phyloP scores from a whole-genome alignment of 192 early-diverging fungal genomes.

The Backusella tarrabulga region DNA sequence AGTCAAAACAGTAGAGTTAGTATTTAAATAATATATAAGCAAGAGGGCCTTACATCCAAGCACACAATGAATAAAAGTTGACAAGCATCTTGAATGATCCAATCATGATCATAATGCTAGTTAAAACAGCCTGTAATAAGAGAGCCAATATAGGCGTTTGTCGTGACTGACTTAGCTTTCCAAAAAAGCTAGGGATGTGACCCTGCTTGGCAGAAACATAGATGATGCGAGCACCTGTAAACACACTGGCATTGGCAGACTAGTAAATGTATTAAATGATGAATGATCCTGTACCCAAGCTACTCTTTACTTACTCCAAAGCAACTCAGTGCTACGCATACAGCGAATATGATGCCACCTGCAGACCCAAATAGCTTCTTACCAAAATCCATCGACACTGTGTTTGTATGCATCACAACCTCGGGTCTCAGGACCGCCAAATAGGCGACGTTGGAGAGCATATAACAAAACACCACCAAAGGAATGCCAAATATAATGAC shows the following conservation, averaged over 20 bases:
- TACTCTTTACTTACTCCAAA: conserved; percentile 48
- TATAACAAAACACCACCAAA: conserved; percentile 69
- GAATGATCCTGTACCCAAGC: neutral
- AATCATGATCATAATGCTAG: conserved; percentile 58
- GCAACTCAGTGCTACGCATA: conserved; percentile 70
- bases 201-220: conserved; percentile 64
- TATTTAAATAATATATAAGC: neutral
- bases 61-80: conserved; percentile 73
- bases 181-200: conserved; percentile 69
- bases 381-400: conserved; percentile 72
- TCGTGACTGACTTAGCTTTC: conserved; percentile 51
- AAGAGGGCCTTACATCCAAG: conserved; percentile 58
- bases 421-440: conserved; percentile 73
- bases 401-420: conserved; percentile 64
- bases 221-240: conserved; percentile 69
- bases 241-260: conserved; percentile 77
- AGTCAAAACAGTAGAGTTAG: neutral
- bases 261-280: conserved; percentile 10
- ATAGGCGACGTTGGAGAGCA: conserved; percentile 81
- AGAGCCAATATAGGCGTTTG: conserved; percentile 69
- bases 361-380: conserved; percentile 64
- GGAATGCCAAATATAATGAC: conserved; percentile 76
- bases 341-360: conserved; percentile 67
- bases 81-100: conserved; percentile 70
- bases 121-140: conserved; percentile 59